Conservation (phyloP, 768 basidiomycete species). For the Leccinum barrowsii region DNA sequence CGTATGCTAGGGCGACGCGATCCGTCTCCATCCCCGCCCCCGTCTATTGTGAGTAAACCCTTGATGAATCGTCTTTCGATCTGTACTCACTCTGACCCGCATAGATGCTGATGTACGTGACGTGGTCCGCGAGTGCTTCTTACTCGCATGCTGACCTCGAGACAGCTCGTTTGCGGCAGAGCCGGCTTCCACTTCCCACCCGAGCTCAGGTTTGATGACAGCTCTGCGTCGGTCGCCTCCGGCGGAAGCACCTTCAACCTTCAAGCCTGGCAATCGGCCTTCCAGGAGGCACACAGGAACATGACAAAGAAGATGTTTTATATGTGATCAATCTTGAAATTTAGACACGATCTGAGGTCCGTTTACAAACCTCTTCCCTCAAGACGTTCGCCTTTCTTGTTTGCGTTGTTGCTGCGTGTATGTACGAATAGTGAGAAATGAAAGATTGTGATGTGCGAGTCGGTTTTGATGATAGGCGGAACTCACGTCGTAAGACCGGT, state of each 20-base stretch:
- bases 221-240: slow-evolving; percentile 35
- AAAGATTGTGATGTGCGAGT: background rate
- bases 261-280: slow-evolving; percentile 33
- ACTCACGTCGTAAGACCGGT: slow-evolving; percentile 77
- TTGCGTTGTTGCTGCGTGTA: slow-evolving; percentile 44
- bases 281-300: slow-evolving; percentile 27
- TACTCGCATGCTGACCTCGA: background rate
- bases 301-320: slow-evolving; percentile 32
- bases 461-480: background rate
- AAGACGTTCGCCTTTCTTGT: slow-evolving; percentile 66
- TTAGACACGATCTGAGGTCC: slow-evolving; percentile 10
- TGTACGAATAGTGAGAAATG: background rate
- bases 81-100: background rate
- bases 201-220: slow-evolving; percentile 35
- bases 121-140: background rate
- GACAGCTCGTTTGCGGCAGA: slow-evolving; percentile 51
- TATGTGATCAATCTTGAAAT: slow-evolving; percentile 25
- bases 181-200: slow-evolving; percentile 49
- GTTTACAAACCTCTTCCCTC: slow-evolving; percentile 62
- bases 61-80: background rate
- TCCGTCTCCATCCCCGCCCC: slow-evolving; percentile 60
- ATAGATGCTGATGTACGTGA: slow-evolving; percentile 54
- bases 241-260: slow-evolving; percentile 26
- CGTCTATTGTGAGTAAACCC: slow-evolving; percentile 48
- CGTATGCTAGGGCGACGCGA: slow-evolving; percentile 51